These are phyloP conservation scores for Pulveroboletus sp. DNA, from an alignment of 768 basidiomycete genomes.

Conservation along the genomic window DNA sequence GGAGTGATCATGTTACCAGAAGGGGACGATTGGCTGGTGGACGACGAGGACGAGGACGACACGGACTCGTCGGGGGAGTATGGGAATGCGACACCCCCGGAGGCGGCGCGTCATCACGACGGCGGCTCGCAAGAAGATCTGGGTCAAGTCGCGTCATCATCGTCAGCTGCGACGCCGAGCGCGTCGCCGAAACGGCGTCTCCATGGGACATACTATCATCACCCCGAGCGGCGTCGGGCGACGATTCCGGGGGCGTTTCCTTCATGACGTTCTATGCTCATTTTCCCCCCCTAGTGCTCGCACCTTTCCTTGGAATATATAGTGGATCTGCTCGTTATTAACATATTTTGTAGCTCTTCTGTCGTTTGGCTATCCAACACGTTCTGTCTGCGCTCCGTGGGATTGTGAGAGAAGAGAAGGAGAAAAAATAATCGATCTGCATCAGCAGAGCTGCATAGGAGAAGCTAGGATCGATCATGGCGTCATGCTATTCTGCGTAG, in stretches of 20 bases:
- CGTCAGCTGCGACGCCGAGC: constrained; percentile 22
- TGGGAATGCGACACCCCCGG: constrained; percentile 29
- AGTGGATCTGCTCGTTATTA: too few species aligned
- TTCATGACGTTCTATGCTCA: constrained; percentile 7
- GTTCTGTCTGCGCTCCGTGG: too few species aligned
- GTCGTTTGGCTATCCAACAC: too few species aligned
- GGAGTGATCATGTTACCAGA: constrained; percentile 89
- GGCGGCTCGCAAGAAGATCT: constrained; percentile 25
- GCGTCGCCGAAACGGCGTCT: constrained; percentile 54
- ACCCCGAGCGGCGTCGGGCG: constrained; percentile 62
- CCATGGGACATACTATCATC: constrained; percentile 81
- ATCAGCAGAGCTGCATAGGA: too few species aligned
- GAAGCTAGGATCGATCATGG: too few species aligned
- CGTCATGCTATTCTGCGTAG: too few species aligned
- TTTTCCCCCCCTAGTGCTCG: background rate
- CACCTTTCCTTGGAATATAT: constrained; percentile 1
- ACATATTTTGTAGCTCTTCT: too few species aligned
- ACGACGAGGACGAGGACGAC: constrained; percentile 39
- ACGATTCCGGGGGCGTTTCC: constrained; percentile 58
- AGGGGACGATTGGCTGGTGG: constrained; percentile 59
- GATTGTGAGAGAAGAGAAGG: too few species aligned
- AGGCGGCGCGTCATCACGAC: constrained; percentile 9
- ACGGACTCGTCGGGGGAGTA: constrained; percentile 41
- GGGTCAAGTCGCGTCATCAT: background rate
- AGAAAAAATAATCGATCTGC: too few species aligned